phyloP scores from a whole-genome alignment of 1,284 basidiomycete species.

The Ceraceosorus guamensis region DNA sequence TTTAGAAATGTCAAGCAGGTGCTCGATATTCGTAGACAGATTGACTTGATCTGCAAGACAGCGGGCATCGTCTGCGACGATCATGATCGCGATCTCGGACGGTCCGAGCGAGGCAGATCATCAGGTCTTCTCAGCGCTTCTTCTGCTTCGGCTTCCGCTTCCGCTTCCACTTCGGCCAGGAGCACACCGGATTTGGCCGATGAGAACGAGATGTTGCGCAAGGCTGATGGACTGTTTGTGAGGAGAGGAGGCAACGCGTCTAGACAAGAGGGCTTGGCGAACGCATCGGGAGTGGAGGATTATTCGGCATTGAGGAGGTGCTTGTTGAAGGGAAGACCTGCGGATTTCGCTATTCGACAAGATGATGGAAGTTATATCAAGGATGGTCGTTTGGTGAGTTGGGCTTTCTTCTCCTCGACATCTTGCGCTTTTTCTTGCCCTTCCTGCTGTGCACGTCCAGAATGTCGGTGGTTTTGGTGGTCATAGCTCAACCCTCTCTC shows the following conservation, averaged over 20 bases:
- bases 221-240: neutral
- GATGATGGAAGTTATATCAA: conserved; percentile 22
- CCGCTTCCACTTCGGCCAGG: too few species aligned
- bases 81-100: conserved; percentile 2
- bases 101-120: neutral
- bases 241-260: conserved; percentile 4
- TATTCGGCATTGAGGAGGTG: conserved; percentile 1
- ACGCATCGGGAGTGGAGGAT: neutral
- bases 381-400: conserved; percentile 14
- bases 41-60: conserved; percentile 29
- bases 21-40: conserved; percentile 35
- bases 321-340: conserved; percentile 8
- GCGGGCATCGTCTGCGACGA: conserved; percentile 37
- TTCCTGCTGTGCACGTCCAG: too few species aligned
- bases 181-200: too few species aligned
- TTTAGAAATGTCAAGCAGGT: conserved; percentile 36
- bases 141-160: too few species aligned
- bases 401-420: too few species aligned
- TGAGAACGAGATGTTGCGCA: conserved; percentile 1
- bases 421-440: too few species aligned
- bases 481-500: too few species aligned
- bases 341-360: conserved; percentile 23
- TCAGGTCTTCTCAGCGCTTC: neutral
- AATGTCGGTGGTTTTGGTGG: too few species aligned
- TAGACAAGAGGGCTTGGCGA: neutral